A percentile compares a stretch with the other conserved stretches of the same genome.
These are phyloP conservation scores for Cryptosporidium ubiquitum DNA, from an alignment of 169 alveolate genomes.

Conservation along the genomic window DNA sequence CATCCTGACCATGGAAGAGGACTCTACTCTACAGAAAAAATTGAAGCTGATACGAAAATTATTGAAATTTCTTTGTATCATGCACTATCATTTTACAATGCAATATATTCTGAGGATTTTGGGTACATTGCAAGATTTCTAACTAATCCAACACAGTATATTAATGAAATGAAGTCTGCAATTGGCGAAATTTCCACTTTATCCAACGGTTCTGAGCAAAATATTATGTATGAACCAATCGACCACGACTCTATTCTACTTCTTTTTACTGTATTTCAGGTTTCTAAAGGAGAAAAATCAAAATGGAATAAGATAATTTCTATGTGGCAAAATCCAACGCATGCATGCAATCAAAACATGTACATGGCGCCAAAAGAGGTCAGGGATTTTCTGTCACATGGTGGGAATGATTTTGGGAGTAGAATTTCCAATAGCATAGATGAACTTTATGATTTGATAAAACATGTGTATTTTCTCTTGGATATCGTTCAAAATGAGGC, in stretches of 20 bases:
- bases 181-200: background rate
- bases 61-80: constrained; percentile 18
- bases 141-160: constrained; percentile 49
- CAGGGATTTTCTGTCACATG: constrained; percentile 44
- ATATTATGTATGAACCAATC: constrained; percentile 34
- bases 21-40: constrained; percentile 45
- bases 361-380: constrained; percentile 73
- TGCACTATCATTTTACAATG: constrained; percentile 29
- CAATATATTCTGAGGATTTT: constrained; percentile 49
- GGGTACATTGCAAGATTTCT: constrained; percentile 62
- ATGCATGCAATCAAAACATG: constrained; percentile 61
- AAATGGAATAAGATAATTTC: constrained; percentile 45
- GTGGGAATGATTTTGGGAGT: constrained; percentile 36
- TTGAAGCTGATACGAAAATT: constrained; percentile 36
- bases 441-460: constrained; percentile 32
- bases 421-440: constrained; percentile 30
- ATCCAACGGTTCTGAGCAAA: background rate
- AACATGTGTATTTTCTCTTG: constrained; percentile 37
- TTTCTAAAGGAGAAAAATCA: constrained; percentile 50
- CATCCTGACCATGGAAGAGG: constrained; percentile 60
- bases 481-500: constrained; percentile 4
- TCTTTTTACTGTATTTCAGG: constrained; percentile 21
- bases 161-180: constrained; percentile 14
- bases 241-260: constrained; percentile 50
- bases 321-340: constrained; percentile 33